Conservation (phyloP, 2,329 filamentous ascomycete species). For the Aspergillus sp. region DNA sequence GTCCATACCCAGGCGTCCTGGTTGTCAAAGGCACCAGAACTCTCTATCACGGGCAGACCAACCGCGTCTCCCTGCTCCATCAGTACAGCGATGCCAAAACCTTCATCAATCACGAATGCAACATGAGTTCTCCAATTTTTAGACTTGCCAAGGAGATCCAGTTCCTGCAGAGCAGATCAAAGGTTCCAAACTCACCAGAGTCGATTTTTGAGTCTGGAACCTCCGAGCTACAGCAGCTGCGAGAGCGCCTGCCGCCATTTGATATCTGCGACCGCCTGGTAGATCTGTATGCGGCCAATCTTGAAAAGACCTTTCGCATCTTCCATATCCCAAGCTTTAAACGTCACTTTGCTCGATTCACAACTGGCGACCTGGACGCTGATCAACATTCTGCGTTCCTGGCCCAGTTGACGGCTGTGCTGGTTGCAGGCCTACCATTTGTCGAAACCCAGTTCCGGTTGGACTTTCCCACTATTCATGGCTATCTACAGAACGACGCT, state of each 20-base stretch:
- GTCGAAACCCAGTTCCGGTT: constrained; percentile 3
- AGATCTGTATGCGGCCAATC: constrained; percentile 23
- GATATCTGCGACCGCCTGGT: constrained; percentile 25
- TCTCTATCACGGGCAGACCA: constrained; percentile 30
- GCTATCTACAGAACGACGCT: constrained; percentile 24
- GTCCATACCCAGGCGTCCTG: constrained; percentile 21
- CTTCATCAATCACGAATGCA: constrained; percentile 26
- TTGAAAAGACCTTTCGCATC: constrained; percentile 26
- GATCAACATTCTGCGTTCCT: constrained; percentile 20
- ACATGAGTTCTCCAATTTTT: constrained; percentile 21
- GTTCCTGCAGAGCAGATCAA: constrained; percentile 28
- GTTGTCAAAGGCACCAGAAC: constrained; percentile 29
- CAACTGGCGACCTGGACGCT: not conserved
- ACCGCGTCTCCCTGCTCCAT: constrained; percentile 24
- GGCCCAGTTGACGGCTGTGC: constrained; percentile 25
- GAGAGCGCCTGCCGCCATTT: constrained; percentile 18
- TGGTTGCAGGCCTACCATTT: constrained; percentile 15
- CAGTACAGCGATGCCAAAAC: constrained; percentile 29
- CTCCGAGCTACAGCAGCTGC: not conserved
- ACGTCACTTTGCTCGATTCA: constrained; percentile 21
- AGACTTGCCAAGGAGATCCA: constrained; percentile 30
- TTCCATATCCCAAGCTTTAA: constrained; percentile 28
- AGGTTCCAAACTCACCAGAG: constrained; percentile 19
- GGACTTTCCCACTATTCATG: constrained; percentile 18
- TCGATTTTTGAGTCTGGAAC: constrained; percentile 17